phyloP scores from a whole-genome alignment of 1,284 basidiomycete genomes.

The Gomphus bonarii region DNA sequence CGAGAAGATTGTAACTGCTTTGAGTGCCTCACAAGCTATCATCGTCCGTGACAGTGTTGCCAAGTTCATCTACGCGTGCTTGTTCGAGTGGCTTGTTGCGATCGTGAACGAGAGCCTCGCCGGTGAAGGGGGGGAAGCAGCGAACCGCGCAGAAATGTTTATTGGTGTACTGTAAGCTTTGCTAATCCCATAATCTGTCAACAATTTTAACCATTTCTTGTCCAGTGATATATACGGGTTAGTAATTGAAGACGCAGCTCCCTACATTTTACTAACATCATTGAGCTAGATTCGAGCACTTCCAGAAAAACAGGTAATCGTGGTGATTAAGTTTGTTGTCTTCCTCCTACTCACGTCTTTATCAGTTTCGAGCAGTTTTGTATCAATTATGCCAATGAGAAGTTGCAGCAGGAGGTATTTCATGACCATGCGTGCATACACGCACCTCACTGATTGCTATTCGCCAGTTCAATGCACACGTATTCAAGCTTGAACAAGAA shows the following conservation, averaged over 20 bases:
- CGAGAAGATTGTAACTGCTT: slow-evolving; percentile 88
- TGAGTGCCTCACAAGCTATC: slow-evolving; percentile 86
- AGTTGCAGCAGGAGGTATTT: slow-evolving; percentile 84
- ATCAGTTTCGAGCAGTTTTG: slow-evolving; percentile 99
- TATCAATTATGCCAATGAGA: slow-evolving; percentile 99
- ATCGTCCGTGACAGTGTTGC: slow-evolving; percentile 95
- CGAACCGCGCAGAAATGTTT: slow-evolving; percentile 87
- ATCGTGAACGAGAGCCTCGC: slow-evolving; percentile 95
- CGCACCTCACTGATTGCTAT: background rate
- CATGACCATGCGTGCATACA: background rate
- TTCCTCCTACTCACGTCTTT: slow-evolving; percentile 25
- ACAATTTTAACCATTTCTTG: background rate
- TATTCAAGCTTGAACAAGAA: slow-evolving; percentile 99
- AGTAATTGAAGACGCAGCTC: background rate
- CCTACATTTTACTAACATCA: background rate
- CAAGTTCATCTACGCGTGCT: slow-evolving; percentile 97
- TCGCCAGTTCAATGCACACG: slow-evolving; percentile 87
- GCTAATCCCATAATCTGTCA: background rate
- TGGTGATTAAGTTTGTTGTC: background rate
- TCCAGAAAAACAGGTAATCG: slow-evolving; percentile 62
- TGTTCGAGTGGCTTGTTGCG: slow-evolving; percentile 98
- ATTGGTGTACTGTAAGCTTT: slow-evolving; percentile 79
- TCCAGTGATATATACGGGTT: slow-evolving; percentile 59
- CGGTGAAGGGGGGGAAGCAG: slow-evolving; percentile 82
- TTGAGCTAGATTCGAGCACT: slow-evolving; percentile 65